phyloP scores from a whole-genome alignment of 371 early-diverging fungal genomes.

The Mucor velutinosus region DNA sequence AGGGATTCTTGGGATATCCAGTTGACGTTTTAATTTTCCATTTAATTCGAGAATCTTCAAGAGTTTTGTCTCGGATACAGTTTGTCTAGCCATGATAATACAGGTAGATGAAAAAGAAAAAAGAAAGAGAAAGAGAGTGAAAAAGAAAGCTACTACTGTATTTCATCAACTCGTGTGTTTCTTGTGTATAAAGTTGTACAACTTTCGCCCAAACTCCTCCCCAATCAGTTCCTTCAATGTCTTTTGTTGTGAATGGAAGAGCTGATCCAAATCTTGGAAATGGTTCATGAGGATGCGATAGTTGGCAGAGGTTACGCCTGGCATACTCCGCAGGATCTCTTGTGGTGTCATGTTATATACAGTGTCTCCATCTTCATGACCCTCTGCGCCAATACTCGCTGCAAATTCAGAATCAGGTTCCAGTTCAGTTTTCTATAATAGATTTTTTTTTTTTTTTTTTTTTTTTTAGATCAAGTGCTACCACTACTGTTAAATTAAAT shows the following conservation, averaged over 20 bases:
- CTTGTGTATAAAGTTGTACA: constrained; percentile 60
- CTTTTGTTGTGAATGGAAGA: constrained; percentile 52
- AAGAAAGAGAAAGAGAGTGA: background rate
- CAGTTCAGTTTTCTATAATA: constrained; percentile 72
- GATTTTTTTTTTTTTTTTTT: too few relatives aligned
- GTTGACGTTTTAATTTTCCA: constrained; percentile 75
- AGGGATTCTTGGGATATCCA: constrained; percentile 78
- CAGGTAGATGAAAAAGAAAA: background rate
- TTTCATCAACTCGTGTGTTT: constrained; percentile 12
- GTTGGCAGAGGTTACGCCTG: constrained; percentile 81
- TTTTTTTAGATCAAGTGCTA: background rate
- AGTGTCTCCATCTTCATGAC: constrained; percentile 61
- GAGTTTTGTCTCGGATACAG: constrained; percentile 73
- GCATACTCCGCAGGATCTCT: constrained; percentile 80
- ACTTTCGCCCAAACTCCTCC: constrained; percentile 47
- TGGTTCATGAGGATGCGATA: constrained; percentile 73
- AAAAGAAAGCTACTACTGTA: background rate
- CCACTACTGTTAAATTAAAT: background rate
- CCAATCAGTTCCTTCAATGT: constrained; percentile 60
- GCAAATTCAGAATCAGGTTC: constrained; percentile 78
- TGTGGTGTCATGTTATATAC: constrained; percentile 71
- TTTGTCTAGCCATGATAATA: constrained; percentile 20
- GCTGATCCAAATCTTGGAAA: constrained; percentile 63
- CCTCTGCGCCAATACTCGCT: constrained; percentile 74
- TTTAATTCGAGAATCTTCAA: constrained; percentile 78